phyloP scores from a whole-genome alignment of 208 protist species.

The Trypanosoma rangeli region DNA sequence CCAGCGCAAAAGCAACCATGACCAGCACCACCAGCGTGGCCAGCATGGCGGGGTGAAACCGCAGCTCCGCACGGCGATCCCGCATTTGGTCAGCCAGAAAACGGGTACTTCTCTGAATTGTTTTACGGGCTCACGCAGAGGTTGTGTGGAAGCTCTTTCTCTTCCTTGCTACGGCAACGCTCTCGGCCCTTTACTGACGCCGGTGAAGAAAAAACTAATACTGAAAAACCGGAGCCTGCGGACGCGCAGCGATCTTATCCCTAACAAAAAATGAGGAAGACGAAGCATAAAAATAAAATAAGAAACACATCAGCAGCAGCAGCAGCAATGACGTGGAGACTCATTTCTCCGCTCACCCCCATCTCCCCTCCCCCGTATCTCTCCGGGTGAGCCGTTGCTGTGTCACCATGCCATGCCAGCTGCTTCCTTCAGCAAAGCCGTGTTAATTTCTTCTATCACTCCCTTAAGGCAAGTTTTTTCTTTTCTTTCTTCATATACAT shows the following conservation, averaged over 20 bases:
- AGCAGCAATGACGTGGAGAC: background rate
- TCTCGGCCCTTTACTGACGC: background rate
- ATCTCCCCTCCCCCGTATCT: too few relatives aligned
- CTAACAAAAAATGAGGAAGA: background rate
- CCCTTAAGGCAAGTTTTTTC: background rate
- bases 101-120: background rate
- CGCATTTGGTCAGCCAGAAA: background rate
- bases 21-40: constrained; percentile 25
- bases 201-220: background rate
- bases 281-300: background rate
- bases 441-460: background rate
- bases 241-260: background rate
- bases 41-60: constrained; percentile 39
- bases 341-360: background rate
- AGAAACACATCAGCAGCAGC: background rate
- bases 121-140: background rate
- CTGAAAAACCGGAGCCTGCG: too few relatives aligned
- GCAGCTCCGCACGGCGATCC: constrained; percentile 8
- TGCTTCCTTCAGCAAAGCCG: background rate
- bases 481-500: background rate
- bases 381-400: background rate
- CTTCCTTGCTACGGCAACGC: background rate
- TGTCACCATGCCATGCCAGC: background rate
- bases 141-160: background rate
- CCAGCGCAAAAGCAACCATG: constrained; percentile 33